These are phyloP conservation scores for Trametes cingulata DNA, from an alignment of 768 basidiomycete genomes.

Conservation along the genomic window DNA sequence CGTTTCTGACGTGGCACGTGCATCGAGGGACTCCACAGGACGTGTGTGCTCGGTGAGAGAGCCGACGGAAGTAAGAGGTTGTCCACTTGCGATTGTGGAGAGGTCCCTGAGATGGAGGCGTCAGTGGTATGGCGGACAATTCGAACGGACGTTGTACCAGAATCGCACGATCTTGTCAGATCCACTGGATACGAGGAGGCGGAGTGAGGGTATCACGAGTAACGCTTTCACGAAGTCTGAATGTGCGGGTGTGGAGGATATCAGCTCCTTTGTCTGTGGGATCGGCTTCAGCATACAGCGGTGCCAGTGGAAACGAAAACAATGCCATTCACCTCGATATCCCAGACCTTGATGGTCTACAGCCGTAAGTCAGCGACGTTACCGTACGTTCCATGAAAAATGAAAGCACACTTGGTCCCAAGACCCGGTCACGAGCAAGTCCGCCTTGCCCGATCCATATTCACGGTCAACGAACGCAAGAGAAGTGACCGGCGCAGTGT, in stretches of 20 bases:
- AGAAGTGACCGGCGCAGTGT: conserved; percentile 86
- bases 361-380: conserved; percentile 13
- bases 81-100: conserved; percentile 42
- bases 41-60: conserved; percentile 84
- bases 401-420: conserved; percentile 75
- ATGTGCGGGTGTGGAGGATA: conserved; percentile 78
- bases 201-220: conserved; percentile 63
- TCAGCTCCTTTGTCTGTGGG: conserved; percentile 62
- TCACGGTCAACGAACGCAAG: conserved; percentile 63
- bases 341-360: conserved; percentile 88
- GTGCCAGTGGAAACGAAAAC: not conserved
- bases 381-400: not conserved
- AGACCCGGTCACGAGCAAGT: conserved; percentile 81
- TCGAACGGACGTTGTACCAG: too few species aligned
- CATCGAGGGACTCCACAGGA: conserved; percentile 80
- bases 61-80: conserved; percentile 54
- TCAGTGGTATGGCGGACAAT: too few species aligned
- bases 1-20: conserved; percentile 45
- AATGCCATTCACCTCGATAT: conserved; percentile 60
- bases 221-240: conserved; percentile 90
- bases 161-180: conserved; percentile 88
- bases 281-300: not conserved
- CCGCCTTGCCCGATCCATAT: conserved; percentile 41
- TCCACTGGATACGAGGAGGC: conserved; percentile 78
- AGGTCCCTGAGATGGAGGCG: conserved; percentile 72